Evolutionary conservation across 768 basidiomycete genomes (phyloP).

Genomic region (Termitomyces titanicus): DNA sequence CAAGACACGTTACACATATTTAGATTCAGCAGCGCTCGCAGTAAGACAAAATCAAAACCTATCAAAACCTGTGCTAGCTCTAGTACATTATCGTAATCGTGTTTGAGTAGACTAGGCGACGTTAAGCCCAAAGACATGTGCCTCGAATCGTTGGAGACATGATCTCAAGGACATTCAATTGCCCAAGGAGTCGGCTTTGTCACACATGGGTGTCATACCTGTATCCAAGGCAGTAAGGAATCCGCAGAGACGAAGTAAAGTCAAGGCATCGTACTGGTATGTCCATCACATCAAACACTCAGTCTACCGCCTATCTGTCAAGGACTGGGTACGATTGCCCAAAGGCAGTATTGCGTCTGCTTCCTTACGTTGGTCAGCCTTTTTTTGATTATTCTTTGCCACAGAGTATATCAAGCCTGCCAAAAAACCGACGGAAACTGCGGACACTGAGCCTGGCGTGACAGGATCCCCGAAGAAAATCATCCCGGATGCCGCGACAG

Average conservation of each 20-base stretch:
- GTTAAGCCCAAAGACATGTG: not conserved
- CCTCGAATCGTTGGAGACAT: not conserved
- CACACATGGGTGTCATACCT: not conserved
- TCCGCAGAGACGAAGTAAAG: too few relatives aligned
- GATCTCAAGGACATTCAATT: not conserved
- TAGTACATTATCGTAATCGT: too few relatives aligned
- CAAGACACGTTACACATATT: too few relatives aligned
- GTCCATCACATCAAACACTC: not conserved
- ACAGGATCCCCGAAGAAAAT: slow-evolving; percentile 92
- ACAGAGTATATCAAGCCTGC: slow-evolving; percentile 90
- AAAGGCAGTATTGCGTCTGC: slow-evolving; percentile 53
- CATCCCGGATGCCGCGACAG: slow-evolving; percentile 98
- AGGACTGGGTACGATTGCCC: slow-evolving; percentile 27
- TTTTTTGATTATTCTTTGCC: slow-evolving; percentile 92
- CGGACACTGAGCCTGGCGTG: slow-evolving; percentile 84
- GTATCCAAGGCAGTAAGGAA: not conserved
- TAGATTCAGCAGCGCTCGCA: too few relatives aligned
- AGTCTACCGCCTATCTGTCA: not conserved
- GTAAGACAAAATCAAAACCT: too few relatives aligned
- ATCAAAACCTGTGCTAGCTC: too few relatives aligned
- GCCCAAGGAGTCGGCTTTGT: not conserved
- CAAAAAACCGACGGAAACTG: slow-evolving; percentile 84
- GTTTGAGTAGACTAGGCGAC: too few relatives aligned
- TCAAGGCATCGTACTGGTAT: not conserved
- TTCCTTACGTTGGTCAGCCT: slow-evolving; percentile 55